phyloP scores from a whole-genome alignment of 1,284 basidiomycete genomes.

The Apiotrichum mycotoxinovorans region DNA sequence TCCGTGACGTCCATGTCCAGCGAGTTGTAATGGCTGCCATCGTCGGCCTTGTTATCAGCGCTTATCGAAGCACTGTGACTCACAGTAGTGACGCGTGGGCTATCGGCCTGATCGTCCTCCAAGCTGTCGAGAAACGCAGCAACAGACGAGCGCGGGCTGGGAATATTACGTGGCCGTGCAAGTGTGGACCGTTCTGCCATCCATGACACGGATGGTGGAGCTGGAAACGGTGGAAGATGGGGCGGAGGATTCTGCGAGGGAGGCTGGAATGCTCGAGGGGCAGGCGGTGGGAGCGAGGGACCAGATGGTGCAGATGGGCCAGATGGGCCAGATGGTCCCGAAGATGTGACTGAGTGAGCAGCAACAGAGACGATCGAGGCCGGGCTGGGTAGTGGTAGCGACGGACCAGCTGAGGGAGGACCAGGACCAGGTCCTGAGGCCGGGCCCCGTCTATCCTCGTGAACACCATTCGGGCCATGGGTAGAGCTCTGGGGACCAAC shows the following conservation, averaged over 20 bases:
- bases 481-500: neutral
- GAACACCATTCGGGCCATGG: neutral
- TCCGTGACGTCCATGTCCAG: constrained; percentile 22
- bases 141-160: neutral
- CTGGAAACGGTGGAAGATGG: neutral
- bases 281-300: neutral
- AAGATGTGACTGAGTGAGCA: neutral
- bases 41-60: neutral
- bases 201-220: neutral
- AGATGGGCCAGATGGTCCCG: neutral
- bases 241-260: no score
- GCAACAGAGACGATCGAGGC: neutral
- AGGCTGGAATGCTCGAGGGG: no score
- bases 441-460: neutral
- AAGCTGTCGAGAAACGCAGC: constrained; percentile 15
- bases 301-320: neutral
- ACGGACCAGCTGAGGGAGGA: neutral
- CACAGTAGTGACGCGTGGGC: neutral
- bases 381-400: neutral
- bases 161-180: neutral
- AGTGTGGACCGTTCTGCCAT: constrained; percentile 12
- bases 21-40: constrained; percentile 15
- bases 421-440: neutral
- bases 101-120: constrained; percentile 6
- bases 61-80: neutral